These are phyloP conservation scores for Fusarium nodosum DNA, from an alignment of 2,329 filamentous ascomycete species.

Conservation along the genomic window DNA sequence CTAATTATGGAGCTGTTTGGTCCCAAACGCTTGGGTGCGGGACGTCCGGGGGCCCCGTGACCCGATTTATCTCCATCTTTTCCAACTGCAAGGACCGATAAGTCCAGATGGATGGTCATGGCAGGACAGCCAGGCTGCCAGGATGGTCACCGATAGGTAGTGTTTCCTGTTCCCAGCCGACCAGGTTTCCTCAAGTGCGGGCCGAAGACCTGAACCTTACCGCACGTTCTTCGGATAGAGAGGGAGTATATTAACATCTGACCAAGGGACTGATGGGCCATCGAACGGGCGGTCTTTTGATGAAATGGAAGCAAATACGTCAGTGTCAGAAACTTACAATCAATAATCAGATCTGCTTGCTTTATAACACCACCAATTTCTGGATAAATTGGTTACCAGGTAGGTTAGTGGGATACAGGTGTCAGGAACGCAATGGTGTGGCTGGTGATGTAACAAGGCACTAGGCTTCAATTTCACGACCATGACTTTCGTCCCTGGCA, in stretches of 20 bases:
- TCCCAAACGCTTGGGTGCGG: slow-evolving; percentile 33
- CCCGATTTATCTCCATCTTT: slow-evolving; percentile 35
- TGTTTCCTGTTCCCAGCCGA: slow-evolving; percentile 18
- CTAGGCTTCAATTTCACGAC: slow-evolving; percentile 39
- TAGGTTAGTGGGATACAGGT: slow-evolving; percentile 1
- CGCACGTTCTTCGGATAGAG: slow-evolving; percentile 31
- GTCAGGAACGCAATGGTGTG: slow-evolving; percentile 23
- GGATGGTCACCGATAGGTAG: slow-evolving; percentile 21
- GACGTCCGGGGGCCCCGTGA: slow-evolving; percentile 28
- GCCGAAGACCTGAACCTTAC: slow-evolving; percentile 35
- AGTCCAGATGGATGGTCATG: not conserved
- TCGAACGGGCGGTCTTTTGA: slow-evolving; percentile 21
- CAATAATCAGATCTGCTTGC: slow-evolving; percentile 16
- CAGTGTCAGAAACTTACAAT: slow-evolving; percentile 9
- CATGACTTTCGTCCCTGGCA: slow-evolving; percentile 16
- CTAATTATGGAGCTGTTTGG: slow-evolving; percentile 28
- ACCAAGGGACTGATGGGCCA: slow-evolving; percentile 8
- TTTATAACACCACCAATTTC: slow-evolving; percentile 8
- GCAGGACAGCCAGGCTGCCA: not conserved
- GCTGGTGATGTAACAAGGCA: slow-evolving; percentile 15
- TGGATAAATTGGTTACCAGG: slow-evolving; percentile 10
- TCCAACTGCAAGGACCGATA: slow-evolving; percentile 17
- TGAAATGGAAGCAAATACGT: slow-evolving; percentile 13
- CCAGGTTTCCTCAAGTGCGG: slow-evolving; percentile 24
- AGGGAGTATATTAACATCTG: slow-evolving; percentile 25